Conservation (phyloP, 768 basidiomycete genomes). For the Podaxis rugospora region DNA sequence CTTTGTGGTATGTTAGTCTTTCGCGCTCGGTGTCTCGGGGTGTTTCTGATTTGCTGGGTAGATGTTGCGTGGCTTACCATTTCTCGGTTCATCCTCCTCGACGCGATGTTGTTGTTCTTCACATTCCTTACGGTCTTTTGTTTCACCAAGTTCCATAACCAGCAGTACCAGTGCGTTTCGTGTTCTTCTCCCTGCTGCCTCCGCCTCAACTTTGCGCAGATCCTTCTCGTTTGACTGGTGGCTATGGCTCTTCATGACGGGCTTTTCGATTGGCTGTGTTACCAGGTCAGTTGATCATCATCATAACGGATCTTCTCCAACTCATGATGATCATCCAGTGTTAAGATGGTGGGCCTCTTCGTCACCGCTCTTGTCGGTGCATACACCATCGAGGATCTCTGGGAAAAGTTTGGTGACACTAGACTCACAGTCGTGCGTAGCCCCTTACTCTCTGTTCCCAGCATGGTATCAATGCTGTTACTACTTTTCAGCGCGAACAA, state of each 20-base stretch:
- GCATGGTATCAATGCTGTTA: slow-evolving; percentile 4
- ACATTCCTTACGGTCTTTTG: slow-evolving; percentile 96
- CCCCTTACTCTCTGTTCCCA: neutral
- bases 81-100: slow-evolving; percentile 94
- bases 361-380: slow-evolving; percentile 92
- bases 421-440: slow-evolving; percentile 80
- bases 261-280: slow-evolving; percentile 94
- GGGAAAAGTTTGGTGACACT: slow-evolving; percentile 97
- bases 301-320: neutral
- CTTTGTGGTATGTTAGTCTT: slow-evolving; percentile 62
- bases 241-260: slow-evolving; percentile 91
- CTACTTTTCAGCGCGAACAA: slow-evolving; percentile 67
- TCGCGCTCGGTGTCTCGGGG: neutral
- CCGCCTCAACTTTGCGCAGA: slow-evolving; percentile 34
- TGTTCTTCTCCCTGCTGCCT: neutral
- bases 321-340: slow-evolving; percentile 39
- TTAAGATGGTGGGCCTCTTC: slow-evolving; percentile 96
- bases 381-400: slow-evolving; percentile 96
- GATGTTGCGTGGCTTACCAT: slow-evolving; percentile 97
- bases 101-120: slow-evolving; percentile 99
- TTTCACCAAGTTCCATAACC: slow-evolving; percentile 94
- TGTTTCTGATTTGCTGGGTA: slow-evolving; percentile 24
- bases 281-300: slow-evolving; percentile 53
- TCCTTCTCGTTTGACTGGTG: slow-evolving; percentile 98
- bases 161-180: slow-evolving; percentile 79